Base-by-base conservation (phyloP, 768 basidiomycete species). In the Termitomyces sp. region DNA sequence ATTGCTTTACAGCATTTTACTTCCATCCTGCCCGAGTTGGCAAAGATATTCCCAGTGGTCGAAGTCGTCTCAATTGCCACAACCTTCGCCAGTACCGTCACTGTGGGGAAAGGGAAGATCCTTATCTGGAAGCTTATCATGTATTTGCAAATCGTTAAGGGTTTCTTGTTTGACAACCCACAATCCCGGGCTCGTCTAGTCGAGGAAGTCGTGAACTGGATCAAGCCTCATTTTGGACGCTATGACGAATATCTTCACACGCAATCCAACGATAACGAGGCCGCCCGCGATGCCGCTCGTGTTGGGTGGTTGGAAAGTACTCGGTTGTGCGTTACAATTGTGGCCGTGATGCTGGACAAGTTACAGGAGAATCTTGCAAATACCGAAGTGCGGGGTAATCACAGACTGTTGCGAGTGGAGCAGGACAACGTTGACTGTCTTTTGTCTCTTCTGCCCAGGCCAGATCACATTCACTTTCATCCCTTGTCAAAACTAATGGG, bases 1-100 rank as follows among this genome's bases (percentile, higher is more conserved):
- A 89, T 96, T 62, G 94, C 94, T 6, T 79, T 97, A 13, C 94
- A 96, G 70, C 91, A 95, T 74, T 98, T 97, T 71, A 90, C 93
- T 2, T 90, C 92, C 24, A 91, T 96, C 63, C 79, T 98, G 11
- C 94, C 96, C 4, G 92, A 94, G 70, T 80, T 98, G 20, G 80
- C 87, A 38, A 88, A 91, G 68, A 87, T 95, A 20, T 95, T 93
- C 70, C 74, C 84, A 16, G 87, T 83, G 6, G 83, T 91, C 9
- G 95, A 98, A 70, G 85, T 97, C 11, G 92, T 96, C 28, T 86
- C 91, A 13, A 85, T 96, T 62, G 88, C 88, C 12, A 93, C 94
- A 18, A 85, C 86, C 16, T 98, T 98, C 74, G 91, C 92, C 7
- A 93, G 94, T 59, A 86, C 94, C 7, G 83, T 95, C 51, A 84